These are phyloP conservation scores for Pseudozyma flocculosa DNA, from an alignment of 1,284 basidiomycete species.

Conservation along the genomic window DNA sequence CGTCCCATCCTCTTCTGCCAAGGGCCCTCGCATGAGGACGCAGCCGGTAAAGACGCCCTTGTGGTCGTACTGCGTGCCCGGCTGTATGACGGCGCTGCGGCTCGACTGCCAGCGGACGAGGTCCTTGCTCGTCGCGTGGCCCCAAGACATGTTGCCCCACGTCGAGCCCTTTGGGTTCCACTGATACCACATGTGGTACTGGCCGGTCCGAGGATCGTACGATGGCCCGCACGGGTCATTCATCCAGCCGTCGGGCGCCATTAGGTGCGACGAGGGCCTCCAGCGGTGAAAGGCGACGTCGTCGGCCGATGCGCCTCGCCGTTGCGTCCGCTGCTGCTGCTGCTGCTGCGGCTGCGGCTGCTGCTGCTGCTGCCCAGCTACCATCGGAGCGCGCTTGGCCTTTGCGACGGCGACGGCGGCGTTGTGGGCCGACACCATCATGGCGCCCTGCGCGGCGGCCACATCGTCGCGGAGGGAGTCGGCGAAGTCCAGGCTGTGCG, in stretches of 20 bases:
- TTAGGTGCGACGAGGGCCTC: conserved; percentile 36
- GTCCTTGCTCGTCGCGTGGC: conserved; percentile 32
- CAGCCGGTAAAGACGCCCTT: conserved; percentile 45
- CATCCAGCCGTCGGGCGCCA: conserved; percentile 46
- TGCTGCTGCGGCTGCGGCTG: too few species aligned
- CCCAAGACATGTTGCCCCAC: conserved; percentile 48
- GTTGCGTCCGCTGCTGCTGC: background rate
- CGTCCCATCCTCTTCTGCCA: too few species aligned
- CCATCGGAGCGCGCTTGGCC: too few species aligned
- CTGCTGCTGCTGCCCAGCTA: too few species aligned
- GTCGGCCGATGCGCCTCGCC: background rate
- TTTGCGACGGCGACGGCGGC: too few species aligned
- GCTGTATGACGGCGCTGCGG: conserved; percentile 17
- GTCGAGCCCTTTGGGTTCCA: conserved; percentile 41
- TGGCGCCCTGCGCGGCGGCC: too few species aligned
- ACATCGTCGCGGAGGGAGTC: too few species aligned
- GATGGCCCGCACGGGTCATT: conserved; percentile 44
- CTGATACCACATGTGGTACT: conserved; percentile 43
- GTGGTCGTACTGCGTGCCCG: conserved; percentile 28
- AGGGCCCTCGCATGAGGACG: conserved; percentile 30
- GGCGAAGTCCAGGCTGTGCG: too few species aligned
- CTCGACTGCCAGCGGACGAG: conserved; percentile 40
- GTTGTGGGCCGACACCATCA: too few species aligned
- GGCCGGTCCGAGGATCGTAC: conserved; percentile 27
- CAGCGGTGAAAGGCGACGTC: conserved; percentile 22